Evolutionary conservation across 208 protist species (phyloP), one percentile per base, ranked within the genome.

Genomic region (Acanthamoeba lenticulata): DNA sequence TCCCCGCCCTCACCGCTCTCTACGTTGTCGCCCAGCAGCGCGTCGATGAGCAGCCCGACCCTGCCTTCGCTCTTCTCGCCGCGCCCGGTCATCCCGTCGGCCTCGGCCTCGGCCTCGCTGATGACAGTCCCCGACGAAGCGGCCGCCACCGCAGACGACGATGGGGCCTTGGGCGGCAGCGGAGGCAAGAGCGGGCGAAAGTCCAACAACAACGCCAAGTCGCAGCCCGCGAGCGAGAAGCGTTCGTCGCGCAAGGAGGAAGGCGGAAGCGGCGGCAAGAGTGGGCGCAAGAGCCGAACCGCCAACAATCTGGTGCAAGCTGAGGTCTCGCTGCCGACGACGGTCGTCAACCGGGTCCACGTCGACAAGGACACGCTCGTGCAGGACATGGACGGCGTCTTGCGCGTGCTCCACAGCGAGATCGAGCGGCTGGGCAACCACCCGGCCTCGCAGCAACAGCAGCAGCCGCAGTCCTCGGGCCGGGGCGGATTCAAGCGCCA

Each of bases 311-410:
- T 40, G 32, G 34, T 40, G 32, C 32, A 15, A 6, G 32, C 72
- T 2, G 72, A 44, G 72, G 72, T 83, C 24, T 83, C 72, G 72
- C 72, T 83, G 36, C 72, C 72, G 19, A 83, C 72, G 27, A 52
- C 42, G 21, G 72, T 83, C 38, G 72, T 83, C 5, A 83, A 83
- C 42, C 6, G 72, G 11, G 40, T 83, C 38, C 72, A 83, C 72
- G 72, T 83, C 36, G 72, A 83, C 72, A 83, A 83, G 72, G 42
- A 52, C 42, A 83, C 17, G 24, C 72, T 83, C 19, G 72, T 29
- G 42, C 72, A 83, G 72, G 72, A 83, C 42, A 83, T 83, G 72
- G 72, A 83, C 42, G 72, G 72, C 4, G 72, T 83, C 38, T 40
- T 83, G 36, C 72, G 72, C 42, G 42, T 21, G 36, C 40, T 83